phyloP scores from a whole-genome alignment of 2,329 filamentous ascomycete genomes.

The Dendryphion nanum region DNA sequence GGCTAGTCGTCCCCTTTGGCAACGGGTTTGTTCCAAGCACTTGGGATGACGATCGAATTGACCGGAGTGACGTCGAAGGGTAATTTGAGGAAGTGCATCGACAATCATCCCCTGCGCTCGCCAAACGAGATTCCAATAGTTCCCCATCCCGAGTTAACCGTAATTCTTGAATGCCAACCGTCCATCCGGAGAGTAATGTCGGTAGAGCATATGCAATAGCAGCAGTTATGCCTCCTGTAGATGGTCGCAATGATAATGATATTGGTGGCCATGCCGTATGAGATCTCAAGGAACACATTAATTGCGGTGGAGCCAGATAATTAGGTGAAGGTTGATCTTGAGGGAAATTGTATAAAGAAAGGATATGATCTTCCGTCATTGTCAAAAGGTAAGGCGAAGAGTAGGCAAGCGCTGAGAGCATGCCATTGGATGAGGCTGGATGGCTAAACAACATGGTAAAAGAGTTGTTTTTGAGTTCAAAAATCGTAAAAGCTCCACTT shows the following conservation, averaged over 20 bases:
- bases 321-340: constrained; percentile 11
- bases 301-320: constrained; percentile 46
- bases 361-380: constrained; percentile 69
- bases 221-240: constrained; percentile 64
- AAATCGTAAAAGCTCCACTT: constrained; percentile 60
- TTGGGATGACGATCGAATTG: constrained; percentile 24
- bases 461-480: constrained; percentile 53
- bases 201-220: constrained; percentile 85
- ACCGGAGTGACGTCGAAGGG: constrained; percentile 23
- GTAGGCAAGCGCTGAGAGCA: constrained; percentile 69
- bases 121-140: constrained; percentile 49
- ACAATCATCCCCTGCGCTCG: constrained; percentile 50
- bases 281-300: constrained; percentile 77
- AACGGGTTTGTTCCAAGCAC: constrained; percentile 25
- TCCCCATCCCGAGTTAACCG: constrained; percentile 58
- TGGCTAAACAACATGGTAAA: constrained; percentile 59
- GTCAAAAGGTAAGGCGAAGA: constrained; percentile 75
- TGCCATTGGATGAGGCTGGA: constrained; percentile 60
- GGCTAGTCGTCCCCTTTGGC: constrained; percentile 12
- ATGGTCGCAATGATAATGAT: constrained; percentile 76
- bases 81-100: constrained; percentile 41
- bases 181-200: constrained; percentile 77
- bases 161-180: constrained; percentile 87
- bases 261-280: constrained; percentile 76
- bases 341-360: constrained; percentile 72